Evolutionary conservation across 1,284 basidiomycete species (phyloP).

Genomic region (Ceratobasidium papillatum): DNA sequence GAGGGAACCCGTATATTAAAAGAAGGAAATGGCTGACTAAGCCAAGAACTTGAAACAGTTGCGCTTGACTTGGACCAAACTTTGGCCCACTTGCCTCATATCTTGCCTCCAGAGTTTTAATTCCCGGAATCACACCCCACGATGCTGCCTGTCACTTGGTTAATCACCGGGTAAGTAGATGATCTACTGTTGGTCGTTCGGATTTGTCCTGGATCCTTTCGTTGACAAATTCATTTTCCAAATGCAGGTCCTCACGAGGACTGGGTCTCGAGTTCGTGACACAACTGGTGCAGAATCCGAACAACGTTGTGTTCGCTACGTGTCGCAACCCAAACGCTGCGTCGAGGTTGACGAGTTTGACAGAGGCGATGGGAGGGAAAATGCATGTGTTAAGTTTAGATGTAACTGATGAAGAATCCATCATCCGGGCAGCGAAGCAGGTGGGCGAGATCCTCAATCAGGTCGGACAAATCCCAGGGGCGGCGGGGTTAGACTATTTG

Average conservation of each 20-base stretch:
- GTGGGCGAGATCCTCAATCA: slow-evolving; percentile 48
- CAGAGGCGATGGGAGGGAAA: slow-evolving; percentile 45
- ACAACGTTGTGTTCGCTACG: slow-evolving; percentile 55
- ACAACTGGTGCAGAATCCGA: slow-evolving; percentile 52
- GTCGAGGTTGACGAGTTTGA: slow-evolving; percentile 48
- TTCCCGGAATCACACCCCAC: neutral
- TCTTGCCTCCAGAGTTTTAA: neutral
- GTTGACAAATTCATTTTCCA: neutral
- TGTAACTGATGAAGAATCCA: slow-evolving; percentile 50
- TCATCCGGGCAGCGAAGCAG: slow-evolving; percentile 48
- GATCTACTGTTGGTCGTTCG: neutral
- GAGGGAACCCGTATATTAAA: neutral
- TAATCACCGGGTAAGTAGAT: slow-evolving; percentile 30
- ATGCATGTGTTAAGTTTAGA: slow-evolving; percentile 54
- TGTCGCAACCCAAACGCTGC: slow-evolving; percentile 54
- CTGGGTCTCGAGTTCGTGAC: slow-evolving; percentile 56
- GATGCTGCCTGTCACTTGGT: slow-evolving; percentile 33
- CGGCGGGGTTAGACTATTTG: slow-evolving; percentile 53
- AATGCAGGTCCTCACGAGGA: slow-evolving; percentile 50
- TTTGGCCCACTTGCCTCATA: neutral
- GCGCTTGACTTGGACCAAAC: neutral
- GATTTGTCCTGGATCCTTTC: neutral
- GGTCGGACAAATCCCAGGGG: slow-evolving; percentile 44
- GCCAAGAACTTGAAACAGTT: neutral
- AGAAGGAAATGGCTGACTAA: neutral